A percentile compares a stretch with the other conserved stretches of the same genome.
These are phyloP conservation scores for Tolypocladium ophioglossoides DNA, from an alignment of 2,329 filamentous ascomycete genomes.

Conservation along the genomic window DNA sequence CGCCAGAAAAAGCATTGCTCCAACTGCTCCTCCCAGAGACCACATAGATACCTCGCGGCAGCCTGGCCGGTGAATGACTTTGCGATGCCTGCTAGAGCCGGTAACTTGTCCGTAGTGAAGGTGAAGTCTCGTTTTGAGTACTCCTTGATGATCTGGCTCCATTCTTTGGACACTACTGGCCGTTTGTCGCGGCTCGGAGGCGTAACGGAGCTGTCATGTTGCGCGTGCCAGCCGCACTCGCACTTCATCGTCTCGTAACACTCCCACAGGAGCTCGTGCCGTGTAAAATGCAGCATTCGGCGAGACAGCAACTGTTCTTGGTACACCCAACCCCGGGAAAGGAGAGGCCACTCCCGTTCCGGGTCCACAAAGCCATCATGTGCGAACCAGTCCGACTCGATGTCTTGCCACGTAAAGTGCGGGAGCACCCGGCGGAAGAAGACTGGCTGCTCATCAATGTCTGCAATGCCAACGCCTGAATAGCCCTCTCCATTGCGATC, in stretches of 20 bases:
- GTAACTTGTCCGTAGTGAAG: slow-evolving; percentile 2
- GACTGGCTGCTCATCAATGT: slow-evolving; percentile 1
- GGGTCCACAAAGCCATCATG: background rate
- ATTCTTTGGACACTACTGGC: background rate
- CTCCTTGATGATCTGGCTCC: slow-evolving; percentile 1
- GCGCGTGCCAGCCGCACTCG: slow-evolving; percentile 5
- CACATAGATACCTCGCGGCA: slow-evolving; percentile 3
- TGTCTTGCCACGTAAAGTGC: slow-evolving; percentile 4
- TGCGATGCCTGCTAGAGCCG: slow-evolving; percentile 6
- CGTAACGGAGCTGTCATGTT: background rate
- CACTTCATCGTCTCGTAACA: slow-evolving; percentile 5
- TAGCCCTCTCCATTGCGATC: background rate
- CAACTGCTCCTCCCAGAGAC: slow-evolving; percentile 5
- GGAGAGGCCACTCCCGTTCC: slow-evolving; percentile 1
- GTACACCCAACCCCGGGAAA: slow-evolving; percentile 10
- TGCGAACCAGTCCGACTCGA: background rate
- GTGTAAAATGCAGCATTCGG: slow-evolving; percentile 9
- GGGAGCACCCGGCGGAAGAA: slow-evolving; percentile 4
- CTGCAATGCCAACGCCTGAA: background rate
- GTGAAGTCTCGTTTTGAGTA: slow-evolving; percentile 5
- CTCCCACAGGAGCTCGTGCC: slow-evolving; percentile 8
- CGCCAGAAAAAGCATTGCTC: slow-evolving; percentile 5
- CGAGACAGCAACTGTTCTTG: slow-evolving; percentile 11
- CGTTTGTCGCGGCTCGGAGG: background rate
- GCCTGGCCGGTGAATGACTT: slow-evolving; percentile 1